Percentiles rank a stretch among this genome's conserved stretches.
Conservation (phyloP, 306 rosid genomes). For the Astragalus membranaceus region DNA sequence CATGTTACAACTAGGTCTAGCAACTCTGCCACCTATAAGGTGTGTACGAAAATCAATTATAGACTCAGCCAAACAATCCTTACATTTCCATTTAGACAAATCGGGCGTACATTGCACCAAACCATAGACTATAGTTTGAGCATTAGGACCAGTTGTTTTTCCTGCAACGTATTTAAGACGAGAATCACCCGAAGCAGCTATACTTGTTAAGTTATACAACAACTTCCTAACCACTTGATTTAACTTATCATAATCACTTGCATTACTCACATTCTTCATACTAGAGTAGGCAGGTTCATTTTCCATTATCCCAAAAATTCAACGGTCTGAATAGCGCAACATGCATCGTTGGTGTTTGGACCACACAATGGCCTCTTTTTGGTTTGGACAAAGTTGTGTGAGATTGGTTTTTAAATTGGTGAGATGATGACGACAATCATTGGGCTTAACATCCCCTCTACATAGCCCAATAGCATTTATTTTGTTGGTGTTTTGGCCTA, state of each 20-base stretch:
- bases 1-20: too few species aligned
- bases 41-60: too few species aligned
- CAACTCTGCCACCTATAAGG: neutral
- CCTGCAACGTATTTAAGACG: neutral
- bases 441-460: conserved; percentile 32
- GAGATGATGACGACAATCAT: conserved; percentile 29
- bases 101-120: conserved; percentile 37
- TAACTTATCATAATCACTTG: neutral
- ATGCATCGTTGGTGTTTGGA: conserved; percentile 16
- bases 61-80: neutral
- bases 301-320: conserved; percentile 4
- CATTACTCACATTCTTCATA: neutral
- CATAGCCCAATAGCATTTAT: conserved; percentile 11
- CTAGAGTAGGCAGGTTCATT: neutral
- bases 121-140: neutral
- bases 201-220: neutral
- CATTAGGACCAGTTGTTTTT: neutral
- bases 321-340: conserved; percentile 32
- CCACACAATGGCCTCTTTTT: conserved; percentile 38
- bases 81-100: neutral
- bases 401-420: conserved; percentile 1
- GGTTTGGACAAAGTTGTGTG: conserved; percentile 21
- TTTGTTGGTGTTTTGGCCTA: conserved; percentile 11
- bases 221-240: neutral
- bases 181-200: conserved; percentile 9